These are phyloP conservation scores for Aspergillus ustus DNA, from an alignment of 2,329 filamentous ascomycete species.

Conservation along the genomic window DNA sequence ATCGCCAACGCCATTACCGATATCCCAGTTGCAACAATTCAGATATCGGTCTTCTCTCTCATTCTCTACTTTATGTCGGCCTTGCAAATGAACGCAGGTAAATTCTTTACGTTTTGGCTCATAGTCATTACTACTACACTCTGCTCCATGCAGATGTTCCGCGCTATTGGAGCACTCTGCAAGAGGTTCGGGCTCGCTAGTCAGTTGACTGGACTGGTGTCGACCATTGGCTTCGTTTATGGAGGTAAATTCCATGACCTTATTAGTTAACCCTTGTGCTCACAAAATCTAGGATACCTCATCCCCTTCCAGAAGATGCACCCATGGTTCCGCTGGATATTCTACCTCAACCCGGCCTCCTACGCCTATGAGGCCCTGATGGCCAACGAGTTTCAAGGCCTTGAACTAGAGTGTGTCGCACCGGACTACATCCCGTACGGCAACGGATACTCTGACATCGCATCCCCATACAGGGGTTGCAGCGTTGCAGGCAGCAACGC, in stretches of 20 bases:
- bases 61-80: constrained; percentile 65
- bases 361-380: constrained; percentile 71
- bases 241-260: constrained; percentile 27
- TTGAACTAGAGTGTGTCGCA: constrained; percentile 57
- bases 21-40: constrained; percentile 59
- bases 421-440: constrained; percentile 54
- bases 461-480: constrained; percentile 35
- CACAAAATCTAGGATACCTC: constrained; percentile 55
- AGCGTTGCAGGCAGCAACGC: constrained; percentile 36
- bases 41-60: constrained; percentile 61
- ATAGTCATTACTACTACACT: constrained; percentile 57
- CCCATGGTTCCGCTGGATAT: constrained; percentile 65
- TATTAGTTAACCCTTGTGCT: neutral
- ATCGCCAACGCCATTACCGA: constrained; percentile 62
- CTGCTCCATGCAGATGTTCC: constrained; percentile 57
- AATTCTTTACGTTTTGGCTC: constrained; percentile 64
- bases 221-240: constrained; percentile 58
- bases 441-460: constrained; percentile 40
- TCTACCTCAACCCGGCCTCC: constrained; percentile 66
- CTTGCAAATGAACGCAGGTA: constrained; percentile 57
- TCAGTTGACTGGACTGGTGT: constrained; percentile 50
- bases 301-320: constrained; percentile 65
- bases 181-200: constrained; percentile 52
- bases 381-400: constrained; percentile 68
- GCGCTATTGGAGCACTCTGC: constrained; percentile 52